Evolutionary conservation across 306 rosid species (phyloP), one percentile per base, ranked within the genome.

Genomic region (Arachis stenosperma): DNA sequence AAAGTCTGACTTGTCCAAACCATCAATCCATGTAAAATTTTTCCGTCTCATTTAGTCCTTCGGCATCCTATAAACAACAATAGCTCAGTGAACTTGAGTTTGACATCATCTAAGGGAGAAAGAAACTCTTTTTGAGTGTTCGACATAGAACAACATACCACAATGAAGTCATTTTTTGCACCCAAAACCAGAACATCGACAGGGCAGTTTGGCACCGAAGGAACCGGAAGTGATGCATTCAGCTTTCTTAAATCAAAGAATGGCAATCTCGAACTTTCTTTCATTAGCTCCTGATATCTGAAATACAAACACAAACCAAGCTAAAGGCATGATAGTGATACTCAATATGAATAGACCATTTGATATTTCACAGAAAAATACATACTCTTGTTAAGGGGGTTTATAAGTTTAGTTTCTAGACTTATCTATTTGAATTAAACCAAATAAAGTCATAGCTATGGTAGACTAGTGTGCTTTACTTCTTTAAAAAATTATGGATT

Each of bases 281-380:
- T 90, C 96, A 92, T 92, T 47, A 88, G 88, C 70, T 81, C 90
- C 78, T 92, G 98, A 81, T 90, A 92, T 56, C 98, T 92, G 83
- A 73, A 78, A 67, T 66, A 33, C 64, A 60, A 56, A 76, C 50
- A 37, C 17, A 17, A 17, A 17, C 17, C 17, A 17, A 17, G 17
- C 17, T 17, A 17, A 17, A 17, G 17, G 17, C 12, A 76, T 57
- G 44, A 17, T 67, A 61, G 9, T 46, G 17, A 61, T 48, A 39
- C 22, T 61, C 30, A 15, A 14, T 17, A 17, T 17, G 11, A 29
- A 48, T 43, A 42, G 54, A 6, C 47, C 36, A 9, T n/a, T 42
- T 13, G 2, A 65, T 55, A 27, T 75, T 33, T 53, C 41, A 65
- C 57, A 8, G n/a, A 10, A 65, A 40, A 42, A 17, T 44, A 15